A percentile compares a stretch with the other conserved stretches of the same genome.
Conservation (phyloP, 2,329 filamentous ascomycete genomes). For the Pyrenophora teres region DNA sequence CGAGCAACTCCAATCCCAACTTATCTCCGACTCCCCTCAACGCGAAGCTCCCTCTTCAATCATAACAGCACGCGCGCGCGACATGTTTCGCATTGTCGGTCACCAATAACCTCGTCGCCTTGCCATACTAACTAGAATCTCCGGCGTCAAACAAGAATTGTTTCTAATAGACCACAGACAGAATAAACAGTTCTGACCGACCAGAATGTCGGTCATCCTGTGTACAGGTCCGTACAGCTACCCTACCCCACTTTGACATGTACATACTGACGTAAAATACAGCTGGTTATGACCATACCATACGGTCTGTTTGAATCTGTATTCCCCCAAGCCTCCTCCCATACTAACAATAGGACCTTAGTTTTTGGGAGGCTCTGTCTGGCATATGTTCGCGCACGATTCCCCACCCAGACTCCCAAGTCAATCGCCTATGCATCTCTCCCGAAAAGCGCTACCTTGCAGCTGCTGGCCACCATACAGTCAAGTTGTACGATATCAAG, state of each 20-base stretch:
- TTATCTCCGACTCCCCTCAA: conserved; percentile 7
- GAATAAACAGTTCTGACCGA: not conserved
- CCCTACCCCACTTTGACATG: conserved; percentile 18
- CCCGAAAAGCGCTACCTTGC: conserved; percentile 96
- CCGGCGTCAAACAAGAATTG: not conserved
- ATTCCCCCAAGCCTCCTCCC: not conserved
- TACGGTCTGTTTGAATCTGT: conserved; percentile 59
- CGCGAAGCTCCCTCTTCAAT: conserved; percentile 7
- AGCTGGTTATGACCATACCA: conserved; percentile 78
- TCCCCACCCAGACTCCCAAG: conserved; percentile 96
- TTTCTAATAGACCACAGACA: not conserved
- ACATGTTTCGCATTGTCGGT: conserved; percentile 5
- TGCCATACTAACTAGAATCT: not conserved
- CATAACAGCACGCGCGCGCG: conserved; percentile 8
- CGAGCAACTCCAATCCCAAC: conserved; percentile 14
- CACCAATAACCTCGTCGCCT: conserved; percentile 6
- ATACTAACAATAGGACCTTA: conserved; percentile 46
- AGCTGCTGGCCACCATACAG: conserved; percentile 77
- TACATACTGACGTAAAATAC: conserved; percentile 30
- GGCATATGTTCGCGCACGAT: conserved; percentile 98
- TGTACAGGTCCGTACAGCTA: conserved; percentile 61
- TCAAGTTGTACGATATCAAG: conserved; percentile 98
- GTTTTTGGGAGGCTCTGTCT: conserved; percentile 97
- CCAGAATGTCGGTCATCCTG: conserved; percentile 67
- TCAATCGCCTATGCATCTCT: conserved; percentile 97